Percentiles rank a stretch among this genome's conserved stretches.
phyloP scores from a whole-genome alignment of 352 stramenopile genomes.

The Pythium phragmiticola region DNA sequence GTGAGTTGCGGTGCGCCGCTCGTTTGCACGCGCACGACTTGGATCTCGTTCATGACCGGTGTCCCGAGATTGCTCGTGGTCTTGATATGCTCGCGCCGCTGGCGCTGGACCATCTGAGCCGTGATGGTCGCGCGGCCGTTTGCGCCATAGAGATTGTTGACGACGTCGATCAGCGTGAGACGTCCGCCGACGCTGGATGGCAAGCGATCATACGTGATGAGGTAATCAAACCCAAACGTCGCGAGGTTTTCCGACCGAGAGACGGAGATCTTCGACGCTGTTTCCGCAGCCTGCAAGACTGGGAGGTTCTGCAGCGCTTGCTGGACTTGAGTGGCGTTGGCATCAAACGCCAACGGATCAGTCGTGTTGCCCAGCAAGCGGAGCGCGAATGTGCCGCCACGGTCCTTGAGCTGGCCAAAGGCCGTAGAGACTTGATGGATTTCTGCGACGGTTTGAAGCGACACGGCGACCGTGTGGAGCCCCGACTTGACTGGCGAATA shows the following conservation, averaged over 20 bases:
- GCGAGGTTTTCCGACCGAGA: constrained; percentile 40
- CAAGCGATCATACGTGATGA: constrained; percentile 61
- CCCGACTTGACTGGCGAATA: constrained; percentile 86
- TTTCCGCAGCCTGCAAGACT: constrained; percentile 28
- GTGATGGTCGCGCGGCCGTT: constrained; percentile 41
- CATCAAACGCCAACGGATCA: constrained; percentile 77
- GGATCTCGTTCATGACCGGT: constrained; percentile 66
- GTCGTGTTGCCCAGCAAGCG: constrained; percentile 61
- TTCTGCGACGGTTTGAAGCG: constrained; percentile 71
- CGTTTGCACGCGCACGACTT: constrained; percentile 59
- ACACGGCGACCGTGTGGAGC: constrained; percentile 84
- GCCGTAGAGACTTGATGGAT: constrained; percentile 80
- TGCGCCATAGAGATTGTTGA: constrained; percentile 69
- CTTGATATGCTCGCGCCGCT: constrained; percentile 71
- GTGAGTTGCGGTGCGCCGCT: constrained; percentile 24
- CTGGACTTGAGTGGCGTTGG: constrained; percentile 63
- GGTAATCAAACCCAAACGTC: constrained; percentile 74
- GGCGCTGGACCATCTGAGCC: constrained; percentile 29
- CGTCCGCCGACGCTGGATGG: constrained; percentile 31
- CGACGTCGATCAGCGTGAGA: constrained; percentile 33
- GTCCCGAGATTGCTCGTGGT: constrained; percentile 50
- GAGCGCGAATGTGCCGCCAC: constrained; percentile 85
- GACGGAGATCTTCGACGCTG: constrained; percentile 38
- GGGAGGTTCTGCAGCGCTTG: constrained; percentile 63
- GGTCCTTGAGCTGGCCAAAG: constrained; percentile 67